Base-by-base conservation (phyloP, 2,329 filamentous ascomycete genomes). In the Aspergillus piperis region DNA sequence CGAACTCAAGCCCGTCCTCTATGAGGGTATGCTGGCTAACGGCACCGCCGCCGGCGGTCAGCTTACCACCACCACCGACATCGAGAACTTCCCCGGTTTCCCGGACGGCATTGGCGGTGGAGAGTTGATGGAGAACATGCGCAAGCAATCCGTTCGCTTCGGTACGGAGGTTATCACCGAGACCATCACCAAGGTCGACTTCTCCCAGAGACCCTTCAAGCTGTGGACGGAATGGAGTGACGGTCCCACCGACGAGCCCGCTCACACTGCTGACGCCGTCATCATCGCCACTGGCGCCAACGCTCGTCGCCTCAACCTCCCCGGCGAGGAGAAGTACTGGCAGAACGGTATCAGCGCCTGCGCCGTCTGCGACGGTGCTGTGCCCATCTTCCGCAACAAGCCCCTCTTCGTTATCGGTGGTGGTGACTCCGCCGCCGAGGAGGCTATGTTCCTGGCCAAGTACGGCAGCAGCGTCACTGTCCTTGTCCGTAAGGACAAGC, bases 81-180 rank as follows among this genome's bases (percentile, higher is more conserved):
- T 99, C 62, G 95, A 99, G 83, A 99, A 99, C 85, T 99, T 90
- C 80, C 95, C 95, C 25, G 95, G 95, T 51, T 99, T 98, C 82
- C 90, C 91, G 72, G 86, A 91, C 70, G 90, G 89, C 65, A 92
- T 99, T 76, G 90, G 92, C 79, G 95, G 95, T 67, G 80, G 85
- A 59, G 89, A 92, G 73, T 83, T 99, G 67, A 99, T 99, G 95
- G 94, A 97, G 69, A 86, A 89, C 77, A 98, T 99, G 94, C 90
- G 90, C 78, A 86, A 85, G 63, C 95, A 99, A 80, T 96, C 92
- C 61, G 87, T 90, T 78, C 89, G 88, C 62, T 98, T 96, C 80
- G 96, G 95, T 73, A 97, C 96, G 64, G 84, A 92, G 73, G 92
- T 99, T 79, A 84, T 97, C 77, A 90, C 90, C 71, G 94, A 99